Evolutionary conservation across 1,284 basidiomycete species (phyloP), one percentile per base, ranked within the genome.

Genomic region (Trametes sp.): DNA sequence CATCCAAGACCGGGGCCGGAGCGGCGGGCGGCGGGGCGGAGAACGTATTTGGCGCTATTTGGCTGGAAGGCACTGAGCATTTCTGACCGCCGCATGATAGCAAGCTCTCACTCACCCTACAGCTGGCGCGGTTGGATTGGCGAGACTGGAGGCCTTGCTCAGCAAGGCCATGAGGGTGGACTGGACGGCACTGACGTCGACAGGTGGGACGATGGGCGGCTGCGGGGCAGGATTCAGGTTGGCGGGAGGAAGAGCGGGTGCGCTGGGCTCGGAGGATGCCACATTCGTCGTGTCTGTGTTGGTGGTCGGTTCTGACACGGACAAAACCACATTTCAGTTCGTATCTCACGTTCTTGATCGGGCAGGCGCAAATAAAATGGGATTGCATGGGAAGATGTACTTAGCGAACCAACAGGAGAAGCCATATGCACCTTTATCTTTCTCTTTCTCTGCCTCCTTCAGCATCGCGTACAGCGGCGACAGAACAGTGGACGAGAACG

Each of bases 391-490:
- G 78, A 79, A 79, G 79, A 80, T 80, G 82, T 90, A 92, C 89
- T 92, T 89, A 90, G 88, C 89, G 86, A 86, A 88, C 83, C 87
- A 78, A 71, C 77, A 74, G 77, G 77, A 79, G 80, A 79, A 79
- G 59, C 77, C 82, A 88, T 90, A 93, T 84, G 89, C 89, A 93
- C 92, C 92, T 93, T 92, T 87, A 83, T 74, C 72, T 60, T 57
- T 65, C 65, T 79, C 82, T 73, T 80, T 65, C 65, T 79, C 82
- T 73, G 80, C 80, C 75, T 81, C 84, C 77, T 84, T 84, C 77
- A 91, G 76, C 74, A 89, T 78, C 75, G 87, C 84, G 76, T 81
- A 79, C 76, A 94, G 80, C 70, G 85, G 88, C 64, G 85, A 80
- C 72, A 94, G 79, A 69, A 92, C 84, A 69, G 82, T 74, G 69